These are phyloP conservation scores for Globisporangium canariense DNA, from an alignment of 352 stramenopile genomes.

Conservation along the genomic window DNA sequence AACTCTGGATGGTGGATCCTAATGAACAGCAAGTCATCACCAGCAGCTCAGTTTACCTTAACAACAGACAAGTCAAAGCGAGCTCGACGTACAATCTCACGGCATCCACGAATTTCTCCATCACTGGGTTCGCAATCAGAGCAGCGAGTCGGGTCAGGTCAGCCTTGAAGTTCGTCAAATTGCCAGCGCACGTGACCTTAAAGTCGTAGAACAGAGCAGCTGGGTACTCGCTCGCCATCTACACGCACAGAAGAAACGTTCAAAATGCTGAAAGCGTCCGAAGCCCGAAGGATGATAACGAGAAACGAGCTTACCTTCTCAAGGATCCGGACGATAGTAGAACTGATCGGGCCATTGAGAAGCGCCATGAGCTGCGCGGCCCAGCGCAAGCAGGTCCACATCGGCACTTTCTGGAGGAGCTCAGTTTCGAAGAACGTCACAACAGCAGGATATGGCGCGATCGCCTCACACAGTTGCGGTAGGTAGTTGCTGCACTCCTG, in stretches of 20 bases:
- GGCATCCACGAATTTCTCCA: constrained; percentile 82
- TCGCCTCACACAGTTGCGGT: constrained; percentile 61
- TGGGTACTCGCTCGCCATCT: constrained; percentile 76
- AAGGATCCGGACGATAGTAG: constrained; percentile 54
- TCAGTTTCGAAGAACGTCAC: constrained; percentile 40
- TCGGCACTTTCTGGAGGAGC: constrained; percentile 44
- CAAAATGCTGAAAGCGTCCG: too few relatives aligned
- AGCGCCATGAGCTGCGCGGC: constrained; percentile 76
- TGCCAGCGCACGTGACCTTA: constrained; percentile 53
- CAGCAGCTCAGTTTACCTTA: not conserved
- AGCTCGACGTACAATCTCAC: constrained; percentile 51
- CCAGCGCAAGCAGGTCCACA: constrained; percentile 83
- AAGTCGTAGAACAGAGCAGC: constrained; percentile 82
- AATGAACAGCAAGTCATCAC: constrained; percentile 2
- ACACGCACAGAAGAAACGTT: not conserved
- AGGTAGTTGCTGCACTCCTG: constrained; percentile 76
- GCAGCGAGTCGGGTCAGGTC: constrained; percentile 48
- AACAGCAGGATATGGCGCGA: constrained; percentile 48
- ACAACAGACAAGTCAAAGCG: not conserved
- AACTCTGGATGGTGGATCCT: constrained; percentile 82
- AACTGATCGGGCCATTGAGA: constrained; percentile 48
- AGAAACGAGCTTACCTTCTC: constrained; percentile 32
- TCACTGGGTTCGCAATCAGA: constrained; percentile 59
- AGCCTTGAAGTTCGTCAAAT: constrained; percentile 31
- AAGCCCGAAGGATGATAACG: too few relatives aligned